phyloP scores from a whole-genome alignment of 495 filamentous ascomycete species.

The Geopyxis carbonaria region DNA sequence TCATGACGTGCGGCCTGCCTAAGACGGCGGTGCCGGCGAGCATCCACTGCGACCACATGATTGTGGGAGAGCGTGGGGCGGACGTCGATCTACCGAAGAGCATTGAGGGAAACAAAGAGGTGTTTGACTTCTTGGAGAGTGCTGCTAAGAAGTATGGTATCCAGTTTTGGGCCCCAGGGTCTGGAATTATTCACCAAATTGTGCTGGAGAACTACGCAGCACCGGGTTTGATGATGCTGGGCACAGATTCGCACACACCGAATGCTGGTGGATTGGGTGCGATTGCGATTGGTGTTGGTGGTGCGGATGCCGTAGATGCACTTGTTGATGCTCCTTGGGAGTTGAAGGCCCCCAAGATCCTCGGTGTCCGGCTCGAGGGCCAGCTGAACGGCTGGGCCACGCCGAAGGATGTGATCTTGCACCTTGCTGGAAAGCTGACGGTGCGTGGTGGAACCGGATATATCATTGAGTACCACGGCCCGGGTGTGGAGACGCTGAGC shows the following conservation, averaged over 20 bases:
- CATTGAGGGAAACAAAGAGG: slow-evolving; percentile 85
- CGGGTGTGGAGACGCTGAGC: slow-evolving; percentile 75
- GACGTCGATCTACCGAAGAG: slow-evolving; percentile 72
- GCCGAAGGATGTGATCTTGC: slow-evolving; percentile 87
- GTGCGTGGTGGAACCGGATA: slow-evolving; percentile 90
- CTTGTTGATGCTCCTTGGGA: slow-evolving; percentile 96
- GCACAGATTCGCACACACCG: slow-evolving; percentile 87
- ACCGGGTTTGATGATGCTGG: slow-evolving; percentile 97
- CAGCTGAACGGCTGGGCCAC: slow-evolving; percentile 76
- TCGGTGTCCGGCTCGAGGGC: slow-evolving; percentile 75
- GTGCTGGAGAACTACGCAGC: slow-evolving; percentile 97
- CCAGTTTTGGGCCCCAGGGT: slow-evolving; percentile 96
- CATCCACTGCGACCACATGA: slow-evolving; percentile 98
- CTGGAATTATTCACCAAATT: slow-evolving; percentile 98
- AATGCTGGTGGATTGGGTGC: slow-evolving; percentile 86
- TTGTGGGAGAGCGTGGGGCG: slow-evolving; percentile 82
- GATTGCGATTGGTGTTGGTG: slow-evolving; percentile 93
- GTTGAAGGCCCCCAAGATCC: slow-evolving; percentile 67
- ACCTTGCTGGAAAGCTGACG: slow-evolving; percentile 75
- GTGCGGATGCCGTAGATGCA: slow-evolving; percentile 92
- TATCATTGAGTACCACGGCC: slow-evolving; percentile 83
- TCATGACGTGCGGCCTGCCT: slow-evolving; percentile 89
- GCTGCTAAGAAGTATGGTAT: slow-evolving; percentile 93
- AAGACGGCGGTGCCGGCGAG: slow-evolving; percentile 90
- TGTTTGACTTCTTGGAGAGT: slow-evolving; percentile 92